Evolutionary conservation across 805 yeast genomes (phyloP).

Genomic region (Lipomyces kockii): DNA sequence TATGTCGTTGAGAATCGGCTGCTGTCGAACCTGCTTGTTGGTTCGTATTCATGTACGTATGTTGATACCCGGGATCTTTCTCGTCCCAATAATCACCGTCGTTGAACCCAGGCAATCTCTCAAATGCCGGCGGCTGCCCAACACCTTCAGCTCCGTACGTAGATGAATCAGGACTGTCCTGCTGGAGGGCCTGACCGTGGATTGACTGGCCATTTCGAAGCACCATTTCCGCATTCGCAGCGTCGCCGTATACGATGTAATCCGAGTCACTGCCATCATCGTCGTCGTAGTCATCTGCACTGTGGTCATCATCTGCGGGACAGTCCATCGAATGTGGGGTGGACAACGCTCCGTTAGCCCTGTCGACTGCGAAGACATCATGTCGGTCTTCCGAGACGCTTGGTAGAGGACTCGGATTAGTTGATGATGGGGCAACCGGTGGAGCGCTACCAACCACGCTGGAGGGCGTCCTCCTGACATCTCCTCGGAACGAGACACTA

Average conservation of each 20-base stretch:
- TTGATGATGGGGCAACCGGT: background rate
- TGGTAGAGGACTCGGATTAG: slow-evolving; percentile 4
- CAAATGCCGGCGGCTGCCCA: slow-evolving; percentile 52
- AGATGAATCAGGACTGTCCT: background rate
- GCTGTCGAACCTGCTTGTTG: slow-evolving; percentile 3
- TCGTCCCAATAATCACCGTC: slow-evolving; percentile 57
- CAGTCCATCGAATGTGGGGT: background rate
- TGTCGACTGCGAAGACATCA: background rate
- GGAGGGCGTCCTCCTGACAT: slow-evolving; percentile 18
- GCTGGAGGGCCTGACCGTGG: background rate
- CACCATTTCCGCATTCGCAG: slow-evolving; percentile 17
- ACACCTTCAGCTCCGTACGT: background rate
- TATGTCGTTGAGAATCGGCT: background rate
- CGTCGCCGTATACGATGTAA: slow-evolving; percentile 19
- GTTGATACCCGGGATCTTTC: slow-evolving; percentile 18
- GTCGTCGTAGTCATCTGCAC: slow-evolving; percentile 21
- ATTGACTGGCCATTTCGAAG: slow-evolving; percentile 16
- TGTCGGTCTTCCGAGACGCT: slow-evolving; percentile 14
- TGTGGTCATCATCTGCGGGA: background rate
- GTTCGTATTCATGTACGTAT: slow-evolving; percentile 3
- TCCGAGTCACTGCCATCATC: slow-evolving; percentile 32
- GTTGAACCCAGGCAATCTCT: slow-evolving; percentile 53
- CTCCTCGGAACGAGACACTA: slow-evolving; percentile 31
- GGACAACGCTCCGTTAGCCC: background rate
- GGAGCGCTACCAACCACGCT: background rate